Evolutionary conservation across 345 rosid species (phyloP).

Genomic region (Anacardium occidentale): DNA sequence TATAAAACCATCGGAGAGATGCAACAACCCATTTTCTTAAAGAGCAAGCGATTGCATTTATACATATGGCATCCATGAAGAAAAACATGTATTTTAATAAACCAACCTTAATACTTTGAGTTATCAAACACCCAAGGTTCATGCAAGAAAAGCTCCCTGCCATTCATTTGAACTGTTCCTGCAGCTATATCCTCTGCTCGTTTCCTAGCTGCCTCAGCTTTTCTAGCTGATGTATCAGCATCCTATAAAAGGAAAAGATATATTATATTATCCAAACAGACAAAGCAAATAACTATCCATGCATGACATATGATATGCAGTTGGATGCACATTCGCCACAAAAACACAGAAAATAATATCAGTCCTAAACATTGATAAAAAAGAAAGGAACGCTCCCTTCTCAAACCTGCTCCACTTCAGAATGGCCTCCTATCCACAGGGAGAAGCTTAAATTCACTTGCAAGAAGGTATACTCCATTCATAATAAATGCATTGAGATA

Average conservation of each 20-base stretch:
- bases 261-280: background rate
- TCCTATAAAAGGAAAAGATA: constrained; percentile 41
- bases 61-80: background rate
- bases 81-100: background rate
- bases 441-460: background rate
- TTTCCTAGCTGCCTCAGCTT: constrained; percentile 77
- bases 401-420: background rate
- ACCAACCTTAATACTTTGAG: constrained; percentile 44
- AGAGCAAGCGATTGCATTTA: background rate
- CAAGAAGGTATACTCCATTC: background rate
- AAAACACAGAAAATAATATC: background rate
- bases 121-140: constrained; percentile 88
- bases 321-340: background rate
- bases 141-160: constrained; percentile 81
- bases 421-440: background rate
- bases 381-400: too few species aligned
- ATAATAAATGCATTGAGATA: background rate
- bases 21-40: background rate
- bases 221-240: constrained; percentile 54
- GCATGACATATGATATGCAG: background rate
- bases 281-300: background rate
- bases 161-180: constrained; percentile 74
- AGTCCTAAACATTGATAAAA: too few species aligned
- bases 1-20: background rate
- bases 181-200: constrained; percentile 78